phyloP scores from a whole-genome alignment of 768 basidiomycete genomes.

The Exsudoporus frostii region DNA sequence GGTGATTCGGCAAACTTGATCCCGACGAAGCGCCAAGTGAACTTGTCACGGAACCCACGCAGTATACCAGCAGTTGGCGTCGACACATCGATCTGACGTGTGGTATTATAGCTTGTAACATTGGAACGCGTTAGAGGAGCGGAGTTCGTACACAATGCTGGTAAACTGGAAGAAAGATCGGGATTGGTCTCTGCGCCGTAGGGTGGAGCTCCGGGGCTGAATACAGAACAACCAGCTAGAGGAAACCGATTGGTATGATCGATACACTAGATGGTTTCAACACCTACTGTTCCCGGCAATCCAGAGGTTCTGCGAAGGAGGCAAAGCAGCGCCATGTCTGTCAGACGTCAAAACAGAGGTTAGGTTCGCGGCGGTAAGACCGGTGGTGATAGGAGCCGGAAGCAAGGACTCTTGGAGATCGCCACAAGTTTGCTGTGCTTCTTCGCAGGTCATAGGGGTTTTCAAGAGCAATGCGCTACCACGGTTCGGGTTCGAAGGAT shows the following conservation, averaged over 20 bases:
- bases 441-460: conserved; percentile 3
- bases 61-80: conserved; percentile 11
- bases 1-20: conserved; percentile 14
- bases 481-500: conserved; percentile 12
- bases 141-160: conserved; percentile 14
- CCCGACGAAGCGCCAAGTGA: conserved; percentile 11
- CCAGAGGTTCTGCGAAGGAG: conserved; percentile 6
- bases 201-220: background rate
- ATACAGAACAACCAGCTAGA: background rate
- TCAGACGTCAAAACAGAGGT: background rate
- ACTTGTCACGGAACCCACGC: conserved; percentile 13
- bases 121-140: conserved; percentile 14
- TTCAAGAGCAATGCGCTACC: conserved; percentile 8
- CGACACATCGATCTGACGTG: conserved; percentile 12
- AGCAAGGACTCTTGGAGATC: conserved; percentile 6
- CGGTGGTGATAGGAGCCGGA: background rate
- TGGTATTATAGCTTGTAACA: conserved; percentile 6
- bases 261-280: background rate
- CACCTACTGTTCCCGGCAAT: background rate
- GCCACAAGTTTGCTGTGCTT: background rate
- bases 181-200: background rate
- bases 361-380: background rate
- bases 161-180: background rate
- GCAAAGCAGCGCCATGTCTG: conserved; percentile 3
- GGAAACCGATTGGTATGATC: background rate